phyloP scores from a whole-genome alignment of 805 yeast species.

The Saturnispora hagleri region DNA sequence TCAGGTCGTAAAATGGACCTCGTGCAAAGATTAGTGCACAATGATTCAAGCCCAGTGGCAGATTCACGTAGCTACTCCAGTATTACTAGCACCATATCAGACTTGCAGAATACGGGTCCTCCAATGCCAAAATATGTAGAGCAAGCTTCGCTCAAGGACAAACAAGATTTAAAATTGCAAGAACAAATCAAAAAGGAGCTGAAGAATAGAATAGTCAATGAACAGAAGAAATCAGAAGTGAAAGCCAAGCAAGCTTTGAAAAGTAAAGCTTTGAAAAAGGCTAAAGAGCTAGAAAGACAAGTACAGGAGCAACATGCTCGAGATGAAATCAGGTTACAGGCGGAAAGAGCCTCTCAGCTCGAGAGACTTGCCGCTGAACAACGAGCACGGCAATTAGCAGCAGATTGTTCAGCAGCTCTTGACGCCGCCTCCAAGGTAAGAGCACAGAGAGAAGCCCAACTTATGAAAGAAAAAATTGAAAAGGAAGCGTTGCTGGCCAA shows the following conservation, averaged over 20 bases:
- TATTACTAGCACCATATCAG: background rate
- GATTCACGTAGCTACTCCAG: slow-evolving; percentile 5
- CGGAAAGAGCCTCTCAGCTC: background rate
- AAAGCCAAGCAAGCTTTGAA: slow-evolving; percentile 1
- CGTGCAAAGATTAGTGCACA: slow-evolving; percentile 28
- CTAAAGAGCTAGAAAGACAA: slow-evolving; percentile 2
- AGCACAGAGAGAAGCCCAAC: background rate
- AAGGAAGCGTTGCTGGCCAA: background rate
- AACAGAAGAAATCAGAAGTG: background rate
- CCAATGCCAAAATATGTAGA: background rate
- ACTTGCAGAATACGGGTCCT: background rate
- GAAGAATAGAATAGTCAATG: background rate
- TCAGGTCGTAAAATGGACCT: slow-evolving; percentile 56
- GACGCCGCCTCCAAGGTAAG: background rate
- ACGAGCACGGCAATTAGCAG: background rate
- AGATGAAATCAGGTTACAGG: slow-evolving; percentile 5
- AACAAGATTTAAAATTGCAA: background rate
- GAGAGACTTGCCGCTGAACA: slow-evolving; percentile 1
- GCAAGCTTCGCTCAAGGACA: slow-evolving; percentile 2
- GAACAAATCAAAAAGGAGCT: slow-evolving; percentile 5
- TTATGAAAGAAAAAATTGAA: background rate
- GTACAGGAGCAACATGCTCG: slow-evolving; percentile 2
- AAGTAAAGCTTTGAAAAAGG: slow-evolving; percentile 1
- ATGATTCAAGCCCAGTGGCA: slow-evolving; percentile 9
- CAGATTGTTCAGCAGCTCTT: background rate